Base-by-base conservation (phyloP, 306 rosid species). In the Mimosa pudica region DNA sequence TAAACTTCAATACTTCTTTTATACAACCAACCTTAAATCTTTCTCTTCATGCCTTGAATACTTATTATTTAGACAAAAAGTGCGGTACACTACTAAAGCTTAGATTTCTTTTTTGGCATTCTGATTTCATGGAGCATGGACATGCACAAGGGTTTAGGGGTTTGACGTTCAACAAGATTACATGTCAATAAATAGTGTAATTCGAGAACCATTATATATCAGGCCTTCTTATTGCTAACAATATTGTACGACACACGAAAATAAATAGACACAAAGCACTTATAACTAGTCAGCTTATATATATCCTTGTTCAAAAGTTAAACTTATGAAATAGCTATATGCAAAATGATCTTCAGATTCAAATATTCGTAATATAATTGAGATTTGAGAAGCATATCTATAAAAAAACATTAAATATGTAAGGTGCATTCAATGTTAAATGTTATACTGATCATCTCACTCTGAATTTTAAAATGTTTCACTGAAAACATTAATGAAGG, bases 401-500 rank as follows among this genome's bases (percentile, higher is more conserved):
- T 61, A 4, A 10, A 57, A 9, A 24, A 60, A 18, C 30, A 24
- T 60, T 8, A 18, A 60, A 20, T 1, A 60, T 60, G 10, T 11
- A 61, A 33, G 68, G 68, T 5, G 13, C 9, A 71, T 51, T 49
- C 7, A 51, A 52, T 11, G 10, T 74, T 74, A 55, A 71, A 71
- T 71, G 47, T 38, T 38, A 44, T 35, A 14, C 58, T 12, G 30
- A 13, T 42, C 30, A 44, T 60, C 67, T 44, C 10, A 47, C 30
- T 61, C 35, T 61, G 20, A 38, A 16, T 44, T 77, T 18, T 2
- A 52, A 75, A 74, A 20, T 30, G 14, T 46, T 30, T 52, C 11
- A 12, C 65, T 55, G 47, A 67, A 13, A 67, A 33, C 52, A 77
- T 66, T 77, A 51, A 77, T 77, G 74, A 66, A 32, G 10, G 63